Base-by-base conservation (phyloP, 2,329 filamentous ascomycete genomes). In the Monosporascus sp. region DNA sequence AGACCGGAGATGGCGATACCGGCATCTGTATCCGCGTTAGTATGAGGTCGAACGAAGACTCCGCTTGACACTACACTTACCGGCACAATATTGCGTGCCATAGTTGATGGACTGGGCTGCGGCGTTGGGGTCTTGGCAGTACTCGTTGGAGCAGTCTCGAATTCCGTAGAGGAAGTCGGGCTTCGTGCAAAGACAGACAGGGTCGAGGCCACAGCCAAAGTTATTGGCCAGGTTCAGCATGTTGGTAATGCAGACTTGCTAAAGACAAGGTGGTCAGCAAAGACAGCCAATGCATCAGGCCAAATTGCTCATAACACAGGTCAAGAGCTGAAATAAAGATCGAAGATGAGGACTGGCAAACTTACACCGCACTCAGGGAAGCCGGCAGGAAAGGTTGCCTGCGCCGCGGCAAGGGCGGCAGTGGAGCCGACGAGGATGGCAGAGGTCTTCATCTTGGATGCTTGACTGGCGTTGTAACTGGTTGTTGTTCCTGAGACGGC, bases 291-390 rank as follows among this genome's bases (percentile, higher is more conserved):
- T 18, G n/a, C 7, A 26, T n/a, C 24, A 43, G 14, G 40, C 22
- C 18, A 43, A 14, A 26, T 15, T 46, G 26, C 7, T 24, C 14
- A 11, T 28, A 18, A 17, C 7, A 11, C 7, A 24, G 6, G 5
- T 28, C 6, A 3, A 18, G 35, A 35, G 22, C 43, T 15, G 14
- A 22, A 28, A 26, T 8, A 5, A 26, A 26, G n/a, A n/a, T 17
- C 18, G n/a, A 52, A 24, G 44, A 31, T 50, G 54, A 28, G 46
- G 48, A 31, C 28, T 7, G 41, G 20, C 15, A n/a, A 26, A 74
- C 80, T 74, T 78, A 84, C 81, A 68, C 74, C 79, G 61, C 81
- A 84, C 18, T 64, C 53, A 37, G 78, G 73, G 49, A 82, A 75
- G 52, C 69, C 66, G 53, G 66, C 51, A 5, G 68, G 68, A 52